Conservation (phyloP, 2,329 filamentous ascomycete genomes). For the Fusarium nanum region DNA sequence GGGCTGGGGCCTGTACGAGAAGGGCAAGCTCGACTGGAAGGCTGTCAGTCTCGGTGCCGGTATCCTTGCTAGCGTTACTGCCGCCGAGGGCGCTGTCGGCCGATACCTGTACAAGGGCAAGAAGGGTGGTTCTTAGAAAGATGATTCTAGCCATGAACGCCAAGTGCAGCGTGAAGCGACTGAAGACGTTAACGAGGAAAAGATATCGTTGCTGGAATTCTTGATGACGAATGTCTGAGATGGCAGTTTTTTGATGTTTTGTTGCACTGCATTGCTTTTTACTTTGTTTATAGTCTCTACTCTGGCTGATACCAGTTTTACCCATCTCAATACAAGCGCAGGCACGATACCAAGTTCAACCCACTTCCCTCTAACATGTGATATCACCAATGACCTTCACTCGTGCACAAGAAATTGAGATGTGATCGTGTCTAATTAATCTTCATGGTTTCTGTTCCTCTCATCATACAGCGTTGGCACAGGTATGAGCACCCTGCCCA, state of each 20-base stretch:
- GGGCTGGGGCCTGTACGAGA: conserved; percentile 67
- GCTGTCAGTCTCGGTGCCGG: conserved; percentile 62
- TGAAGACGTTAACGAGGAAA: background rate
- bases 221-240: background rate
- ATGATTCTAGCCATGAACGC: background rate
- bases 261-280: conserved; percentile 30
- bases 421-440: conserved; percentile 47
- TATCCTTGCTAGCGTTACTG: conserved; percentile 61
- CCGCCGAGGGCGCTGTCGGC: conserved; percentile 62
- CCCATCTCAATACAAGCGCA: conserved; percentile 37
- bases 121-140: conserved; percentile 46
- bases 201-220: background rate
- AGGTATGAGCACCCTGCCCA: conserved; percentile 34
- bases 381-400: background rate
- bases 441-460: conserved; percentile 28
- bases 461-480: conserved; percentile 47
- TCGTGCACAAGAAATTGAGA: conserved; percentile 23
- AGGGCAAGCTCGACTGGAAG: conserved; percentile 63
- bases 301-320: conserved; percentile 41
- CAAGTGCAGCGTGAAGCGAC: background rate
- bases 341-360: conserved; percentile 25
- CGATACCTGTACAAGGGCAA: conserved; percentile 58
- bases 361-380: background rate
- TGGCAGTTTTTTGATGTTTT: conserved; percentile 28
- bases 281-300: conserved; percentile 32